These are phyloP conservation scores for Chalciporus piperatus DNA, from an alignment of 768 basidiomycete genomes.

Conservation along the genomic window DNA sequence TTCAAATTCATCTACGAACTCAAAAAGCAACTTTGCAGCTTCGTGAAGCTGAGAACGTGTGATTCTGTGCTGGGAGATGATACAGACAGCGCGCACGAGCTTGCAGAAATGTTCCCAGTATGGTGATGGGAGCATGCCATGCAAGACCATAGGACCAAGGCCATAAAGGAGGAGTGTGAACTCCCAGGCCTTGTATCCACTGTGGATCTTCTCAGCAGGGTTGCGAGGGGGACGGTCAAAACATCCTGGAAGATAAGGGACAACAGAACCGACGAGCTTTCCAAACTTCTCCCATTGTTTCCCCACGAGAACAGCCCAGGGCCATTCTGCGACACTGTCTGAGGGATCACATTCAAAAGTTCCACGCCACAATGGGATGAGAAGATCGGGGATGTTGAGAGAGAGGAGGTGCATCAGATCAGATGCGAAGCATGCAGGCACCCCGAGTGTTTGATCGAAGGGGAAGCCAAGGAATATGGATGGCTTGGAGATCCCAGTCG, in stretches of 20 bases:
- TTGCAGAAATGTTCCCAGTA: constrained; percentile 14
- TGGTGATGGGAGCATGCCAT: constrained; percentile 10
- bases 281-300: not conserved
- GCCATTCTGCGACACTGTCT: not conserved
- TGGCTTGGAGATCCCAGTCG: not conserved
- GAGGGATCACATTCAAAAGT: not conserved
- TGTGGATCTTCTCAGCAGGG: too few species aligned
- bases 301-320: too few species aligned
- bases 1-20: constrained; percentile 31
- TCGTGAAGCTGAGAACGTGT: constrained; percentile 2
- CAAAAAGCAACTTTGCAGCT: constrained; percentile 9
- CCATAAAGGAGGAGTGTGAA: constrained; percentile 10
- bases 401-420: not conserved
- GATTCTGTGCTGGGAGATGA: constrained; percentile 21
- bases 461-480: not conserved
- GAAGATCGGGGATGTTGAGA: not conserved
- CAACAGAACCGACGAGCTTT: not conserved
- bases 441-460: not conserved
- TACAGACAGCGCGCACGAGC: constrained; percentile 6
- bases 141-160: constrained; percentile 15
- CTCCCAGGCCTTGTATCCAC: too few species aligned
- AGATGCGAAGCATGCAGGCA: not conserved
- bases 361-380: not conserved
- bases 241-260: too few species aligned
- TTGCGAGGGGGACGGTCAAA: too few species aligned